Evolutionary conservation across 495 filamentous ascomycete species (phyloP).

Genomic region (Hamigera avellanea): DNA sequence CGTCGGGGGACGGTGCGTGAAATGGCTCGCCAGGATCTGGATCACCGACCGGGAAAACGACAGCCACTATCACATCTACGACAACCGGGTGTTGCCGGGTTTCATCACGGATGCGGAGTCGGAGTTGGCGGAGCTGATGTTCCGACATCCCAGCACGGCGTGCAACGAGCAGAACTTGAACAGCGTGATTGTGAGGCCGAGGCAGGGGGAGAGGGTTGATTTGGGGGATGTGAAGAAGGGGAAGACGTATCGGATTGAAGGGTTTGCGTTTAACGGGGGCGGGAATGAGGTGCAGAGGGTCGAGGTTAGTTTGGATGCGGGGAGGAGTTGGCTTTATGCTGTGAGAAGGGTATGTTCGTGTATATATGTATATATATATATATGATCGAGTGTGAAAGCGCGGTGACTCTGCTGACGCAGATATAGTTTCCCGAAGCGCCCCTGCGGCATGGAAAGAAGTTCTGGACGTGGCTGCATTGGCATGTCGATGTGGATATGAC

Average conservation of each 20-base stretch:
- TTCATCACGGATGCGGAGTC: constrained; percentile 16
- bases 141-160: constrained; percentile 6
- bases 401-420: too few relatives aligned
- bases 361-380: too few relatives aligned
- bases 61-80: constrained; percentile 22
- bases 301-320: constrained; percentile 44
- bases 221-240: constrained; percentile 9
- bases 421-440: constrained; percentile 8
- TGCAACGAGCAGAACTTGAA: constrained; percentile 12
- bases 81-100: constrained; percentile 18
- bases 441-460: constrained; percentile 10
- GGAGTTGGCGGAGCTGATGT: constrained; percentile 11
- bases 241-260: constrained; percentile 26
- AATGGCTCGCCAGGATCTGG: constrained; percentile 45
- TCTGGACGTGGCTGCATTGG: constrained; percentile 14
- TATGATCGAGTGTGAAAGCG: too few relatives aligned
- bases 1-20: constrained; percentile 45
- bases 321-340: constrained; percentile 31
- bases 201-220: constrained; percentile 14
- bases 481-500: constrained; percentile 5
- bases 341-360: constrained; percentile 5
- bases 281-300: constrained; percentile 42
- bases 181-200: constrained; percentile 10
- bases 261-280: constrained; percentile 50
- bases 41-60: constrained; percentile 40